A percentile compares a stretch with the other conserved stretches of the same genome.
Conservation (phyloP, 345 rosid species). For the Raphanus raphanistrum region DNA sequence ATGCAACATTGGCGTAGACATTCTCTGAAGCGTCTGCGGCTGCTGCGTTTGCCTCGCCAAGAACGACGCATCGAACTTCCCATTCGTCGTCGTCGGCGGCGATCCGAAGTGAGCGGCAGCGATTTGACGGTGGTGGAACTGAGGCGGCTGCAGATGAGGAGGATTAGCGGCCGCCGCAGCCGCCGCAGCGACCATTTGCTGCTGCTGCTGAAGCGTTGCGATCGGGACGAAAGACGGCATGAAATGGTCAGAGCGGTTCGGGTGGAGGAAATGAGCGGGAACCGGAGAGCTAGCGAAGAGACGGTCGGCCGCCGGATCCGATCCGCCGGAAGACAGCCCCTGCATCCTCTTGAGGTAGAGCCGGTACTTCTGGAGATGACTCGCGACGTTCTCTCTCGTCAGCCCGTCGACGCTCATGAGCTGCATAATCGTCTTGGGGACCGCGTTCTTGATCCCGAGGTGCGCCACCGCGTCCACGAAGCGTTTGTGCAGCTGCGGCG, state of each 20-base stretch:
- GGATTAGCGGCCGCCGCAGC: constrained; percentile 64
- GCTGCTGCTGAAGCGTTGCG: constrained; percentile 73
- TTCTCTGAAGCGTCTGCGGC: constrained; percentile 56
- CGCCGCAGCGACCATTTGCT: constrained; percentile 66
- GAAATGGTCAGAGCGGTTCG: constrained; percentile 70
- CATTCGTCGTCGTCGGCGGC: constrained; percentile 45
- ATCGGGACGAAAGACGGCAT: constrained; percentile 72
- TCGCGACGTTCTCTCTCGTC: constrained; percentile 86
- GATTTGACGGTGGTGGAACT: constrained; percentile 70
- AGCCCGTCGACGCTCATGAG: constrained; percentile 89
- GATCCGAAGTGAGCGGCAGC: constrained; percentile 53
- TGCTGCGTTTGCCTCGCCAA: constrained; percentile 50
- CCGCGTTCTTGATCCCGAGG: constrained; percentile 87
- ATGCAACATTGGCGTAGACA: constrained; percentile 59
- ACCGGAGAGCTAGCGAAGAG: constrained; percentile 93
- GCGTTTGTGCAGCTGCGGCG: constrained; percentile 87
- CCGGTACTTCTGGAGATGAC: constrained; percentile 81
- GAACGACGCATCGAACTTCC: constrained; percentile 75
- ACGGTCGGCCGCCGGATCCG: constrained; percentile 87
- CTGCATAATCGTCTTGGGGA: constrained; percentile 92
- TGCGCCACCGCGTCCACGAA: constrained; percentile 91
- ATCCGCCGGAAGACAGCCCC: constrained; percentile 60
- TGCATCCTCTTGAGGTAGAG: constrained; percentile 87
- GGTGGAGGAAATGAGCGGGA: constrained; percentile 90
- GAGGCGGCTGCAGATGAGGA: constrained; percentile 63